Percentiles rank a stretch among this genome's conserved stretches.
phyloP scores from a whole-genome alignment of 331 rosid genomes.

The Acacia concinna region DNA sequence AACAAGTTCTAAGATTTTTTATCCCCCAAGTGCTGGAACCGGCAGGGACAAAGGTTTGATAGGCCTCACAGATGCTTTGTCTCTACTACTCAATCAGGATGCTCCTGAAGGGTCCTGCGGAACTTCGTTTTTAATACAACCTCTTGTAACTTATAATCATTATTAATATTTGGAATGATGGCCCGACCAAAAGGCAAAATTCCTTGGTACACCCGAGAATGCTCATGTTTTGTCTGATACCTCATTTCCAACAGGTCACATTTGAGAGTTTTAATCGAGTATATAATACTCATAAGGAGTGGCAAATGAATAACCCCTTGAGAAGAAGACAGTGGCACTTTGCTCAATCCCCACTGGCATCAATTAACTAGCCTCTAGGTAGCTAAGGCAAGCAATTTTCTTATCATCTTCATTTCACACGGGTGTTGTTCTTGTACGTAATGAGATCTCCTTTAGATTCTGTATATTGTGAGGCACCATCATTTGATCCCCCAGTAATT shows the following conservation, averaged over 20 bases:
- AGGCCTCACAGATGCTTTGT: background rate
- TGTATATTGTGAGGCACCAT: background rate
- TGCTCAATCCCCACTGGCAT: slow-evolving; percentile 11
- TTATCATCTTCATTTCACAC: background rate
- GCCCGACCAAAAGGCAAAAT: background rate
- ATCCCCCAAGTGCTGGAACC: background rate
- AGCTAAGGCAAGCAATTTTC: background rate
- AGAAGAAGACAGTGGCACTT: background rate
- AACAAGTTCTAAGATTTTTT: too few species aligned
- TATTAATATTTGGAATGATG: background rate
- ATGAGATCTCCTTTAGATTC: background rate
- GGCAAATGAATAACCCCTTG: slow-evolving; percentile 4
- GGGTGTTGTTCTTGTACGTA: background rate
- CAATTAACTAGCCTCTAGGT: background rate
- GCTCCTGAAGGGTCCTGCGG: background rate
- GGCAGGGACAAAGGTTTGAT: background rate
- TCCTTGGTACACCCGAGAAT: background rate
- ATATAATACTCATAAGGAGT: background rate
- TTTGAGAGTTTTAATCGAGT: background rate
- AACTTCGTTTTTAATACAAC: background rate
- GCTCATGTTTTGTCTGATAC: background rate
- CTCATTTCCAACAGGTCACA: background rate
- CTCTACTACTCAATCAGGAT: background rate
- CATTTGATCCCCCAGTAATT: background rate
- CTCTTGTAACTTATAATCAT: background rate